Evolutionary conservation across 306 rosid species (phyloP).

Genomic region (Glycine tomentella): DNA sequence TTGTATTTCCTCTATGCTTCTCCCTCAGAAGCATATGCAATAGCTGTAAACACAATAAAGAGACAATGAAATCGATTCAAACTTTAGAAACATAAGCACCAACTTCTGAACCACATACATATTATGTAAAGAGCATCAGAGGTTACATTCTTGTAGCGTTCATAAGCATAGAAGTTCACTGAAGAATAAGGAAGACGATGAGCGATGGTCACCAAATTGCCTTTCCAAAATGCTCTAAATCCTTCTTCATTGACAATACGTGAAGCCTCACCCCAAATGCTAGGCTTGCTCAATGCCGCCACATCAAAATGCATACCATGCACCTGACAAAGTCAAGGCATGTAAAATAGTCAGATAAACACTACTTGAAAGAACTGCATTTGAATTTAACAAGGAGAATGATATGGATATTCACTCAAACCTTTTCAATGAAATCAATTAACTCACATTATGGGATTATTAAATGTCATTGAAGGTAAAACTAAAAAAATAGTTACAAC

Average conservation of each 20-base stretch:
- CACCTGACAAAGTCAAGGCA: conserved; percentile 57
- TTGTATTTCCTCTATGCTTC: conserved; percentile 54
- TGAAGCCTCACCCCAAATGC: conserved; percentile 84
- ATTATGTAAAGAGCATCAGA: conserved; percentile 22
- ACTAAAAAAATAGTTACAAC: too few species aligned
- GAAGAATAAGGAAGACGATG: conserved; percentile 89
- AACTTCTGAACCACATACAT: conserved; percentile 3
- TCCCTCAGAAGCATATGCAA: conserved; percentile 63
- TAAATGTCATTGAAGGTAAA: background rate
- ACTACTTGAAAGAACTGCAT: background rate
- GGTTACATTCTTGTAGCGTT: conserved; percentile 74
- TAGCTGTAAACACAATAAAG: conserved; percentile 55
- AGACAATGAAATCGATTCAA: conserved; percentile 18
- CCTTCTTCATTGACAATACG: conserved; percentile 85
- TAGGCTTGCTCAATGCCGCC: conserved; percentile 69
- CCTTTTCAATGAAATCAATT: background rate
- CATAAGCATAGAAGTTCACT: conserved; percentile 79
- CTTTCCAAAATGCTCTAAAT: conserved; percentile 90
- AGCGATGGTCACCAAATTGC: conserved; percentile 87
- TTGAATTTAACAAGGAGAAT: background rate
- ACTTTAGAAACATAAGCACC: conserved; percentile 13
- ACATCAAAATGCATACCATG: conserved; percentile 89
- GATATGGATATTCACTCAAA: background rate
- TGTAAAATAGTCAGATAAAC: too few species aligned
- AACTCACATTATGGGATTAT: background rate